phyloP scores from a whole-genome alignment of 2,329 filamentous ascomycete genomes.

The Diaporthe destruens region DNA sequence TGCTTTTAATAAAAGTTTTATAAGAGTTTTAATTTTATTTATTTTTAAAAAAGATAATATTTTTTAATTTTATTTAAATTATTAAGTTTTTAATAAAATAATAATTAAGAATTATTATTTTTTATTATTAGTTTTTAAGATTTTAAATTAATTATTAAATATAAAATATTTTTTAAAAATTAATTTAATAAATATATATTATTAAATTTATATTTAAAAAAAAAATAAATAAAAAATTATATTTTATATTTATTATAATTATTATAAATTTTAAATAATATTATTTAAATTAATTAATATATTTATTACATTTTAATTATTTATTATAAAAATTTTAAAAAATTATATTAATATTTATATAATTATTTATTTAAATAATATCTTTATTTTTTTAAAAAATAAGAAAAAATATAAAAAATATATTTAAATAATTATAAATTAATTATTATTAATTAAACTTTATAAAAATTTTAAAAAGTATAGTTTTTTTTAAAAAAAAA shows the following conservation, averaged over 20 bases:
- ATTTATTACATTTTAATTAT: not conserved
- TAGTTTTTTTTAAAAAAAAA: not conserved
- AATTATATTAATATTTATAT: conserved; percentile 1
- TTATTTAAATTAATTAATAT: not conserved
- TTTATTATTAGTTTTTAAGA: too few species aligned
- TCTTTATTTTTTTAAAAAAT: not conserved
- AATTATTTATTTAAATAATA: conserved; percentile 5
- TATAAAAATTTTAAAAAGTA: not conserved
- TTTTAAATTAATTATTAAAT: not conserved
- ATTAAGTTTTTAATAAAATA: too few species aligned
- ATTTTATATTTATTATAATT: not conserved
- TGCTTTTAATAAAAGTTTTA: too few species aligned
- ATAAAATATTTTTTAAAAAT: not conserved
- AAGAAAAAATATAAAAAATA: not conserved
- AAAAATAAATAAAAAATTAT: not conserved
- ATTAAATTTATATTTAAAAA: not conserved
- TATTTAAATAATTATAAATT: not conserved
- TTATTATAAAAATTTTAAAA: not conserved
- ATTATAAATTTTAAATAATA: not conserved
- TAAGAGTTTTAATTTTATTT: too few species aligned
- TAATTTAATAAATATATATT: not conserved
- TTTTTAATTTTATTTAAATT: not conserved
- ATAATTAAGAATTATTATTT: too few species aligned
- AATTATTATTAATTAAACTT: not conserved
- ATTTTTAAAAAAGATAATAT: too few species aligned